These are phyloP conservation scores for Dispira parvispora DNA, from an alignment of 192 early-diverging fungal genomes.

Conservation along the genomic window DNA sequence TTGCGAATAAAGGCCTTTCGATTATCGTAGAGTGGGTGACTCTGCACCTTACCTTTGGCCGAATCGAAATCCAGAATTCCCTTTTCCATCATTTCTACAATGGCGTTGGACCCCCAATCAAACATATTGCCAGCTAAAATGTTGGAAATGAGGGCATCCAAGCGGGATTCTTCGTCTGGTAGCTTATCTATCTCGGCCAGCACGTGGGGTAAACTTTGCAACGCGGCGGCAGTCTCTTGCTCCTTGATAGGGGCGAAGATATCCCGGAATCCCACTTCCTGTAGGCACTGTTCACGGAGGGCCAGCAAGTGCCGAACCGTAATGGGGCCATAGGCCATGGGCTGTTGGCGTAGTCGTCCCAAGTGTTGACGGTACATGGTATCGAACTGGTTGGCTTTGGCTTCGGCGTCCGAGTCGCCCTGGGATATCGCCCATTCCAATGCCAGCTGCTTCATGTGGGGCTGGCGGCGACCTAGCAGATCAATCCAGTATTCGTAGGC, in stretches of 20 bases:
- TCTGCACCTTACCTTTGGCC: constrained; percentile 26
- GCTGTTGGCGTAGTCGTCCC: constrained; percentile 38
- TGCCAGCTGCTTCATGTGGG: constrained; percentile 42
- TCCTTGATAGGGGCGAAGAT: constrained; percentile 55
- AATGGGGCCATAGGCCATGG: constrained; percentile 53
- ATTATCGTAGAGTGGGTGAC: constrained; percentile 29
- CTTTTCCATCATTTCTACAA: constrained; percentile 35
- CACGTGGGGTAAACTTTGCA: constrained; percentile 29
- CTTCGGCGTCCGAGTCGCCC: constrained; percentile 11
- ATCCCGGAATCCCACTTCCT: constrained; percentile 65
- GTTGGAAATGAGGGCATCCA: constrained; percentile 40
- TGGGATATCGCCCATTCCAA: constrained; percentile 23
- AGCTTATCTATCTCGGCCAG: constrained; percentile 31
- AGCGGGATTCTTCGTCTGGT: constrained; percentile 11
- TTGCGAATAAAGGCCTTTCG: constrained; percentile 22
- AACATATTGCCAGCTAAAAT: constrained; percentile 74
- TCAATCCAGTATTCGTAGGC: constrained; percentile 62
- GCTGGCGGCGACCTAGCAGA: constrained; percentile 45
- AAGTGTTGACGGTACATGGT: constrained; percentile 50
- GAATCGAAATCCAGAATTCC: constrained; percentile 40
- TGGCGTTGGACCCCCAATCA: constrained; percentile 54
- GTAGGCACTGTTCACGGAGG: constrained; percentile 65
- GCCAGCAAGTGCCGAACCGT: constrained; percentile 53
- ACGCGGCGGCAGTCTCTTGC: constrained; percentile 42
- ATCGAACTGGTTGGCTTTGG: constrained; percentile 31